Evolutionary conservation across 2,329 filamentous ascomycete genomes (phyloP), one percentile per base, ranked within the genome.

Genomic region (Aspergillus sp.): DNA sequence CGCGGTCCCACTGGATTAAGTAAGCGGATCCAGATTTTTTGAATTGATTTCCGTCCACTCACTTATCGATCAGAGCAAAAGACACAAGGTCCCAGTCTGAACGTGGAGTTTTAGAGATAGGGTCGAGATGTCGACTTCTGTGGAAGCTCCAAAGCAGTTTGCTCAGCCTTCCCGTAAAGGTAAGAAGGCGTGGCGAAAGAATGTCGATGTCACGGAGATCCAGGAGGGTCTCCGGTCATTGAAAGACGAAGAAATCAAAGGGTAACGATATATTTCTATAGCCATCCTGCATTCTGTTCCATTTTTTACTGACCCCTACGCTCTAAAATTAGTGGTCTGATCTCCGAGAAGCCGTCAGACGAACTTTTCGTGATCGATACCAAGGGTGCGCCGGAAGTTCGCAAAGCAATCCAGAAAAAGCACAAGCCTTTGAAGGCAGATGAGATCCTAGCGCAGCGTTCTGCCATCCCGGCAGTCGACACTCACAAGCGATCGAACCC

Each of bases 151-250:
- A 7, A 81, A 83, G 52, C 88, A 94, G 56, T 82, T 85, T 70
- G 89, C 81, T 53, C 93, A 98, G 68, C 81, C 89, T 28, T 97
- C 91, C 4, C 80, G 93, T 64, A 98, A 98, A 68, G 93, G 94
- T 59, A 97, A 97, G 72, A 97, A 94, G 73, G 91, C 93, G 30
- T 98, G 93, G 93, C 81, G 93, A 63, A 98, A 97, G 69, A 95
- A 98, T 72, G 88, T 98, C 68, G 88, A 98, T 70, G 80, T 97
- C 52, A 85, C 87, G 29, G 84, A 94, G 52, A 80, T 98, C 28
- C 79, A 91, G 59, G 73, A 85, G 45, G 93, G 93, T 50, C 79
- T 98, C 32, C 84, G 89, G 52, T 78, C 86, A 61, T 74, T 94
- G 55, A 88, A 93, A 60, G 85, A 94, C 49, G 86, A 97, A 73